Evolutionary conservation across 495 filamentous ascomycete genomes (phyloP).

Genomic region (Xylaria flabelliformis): DNA sequence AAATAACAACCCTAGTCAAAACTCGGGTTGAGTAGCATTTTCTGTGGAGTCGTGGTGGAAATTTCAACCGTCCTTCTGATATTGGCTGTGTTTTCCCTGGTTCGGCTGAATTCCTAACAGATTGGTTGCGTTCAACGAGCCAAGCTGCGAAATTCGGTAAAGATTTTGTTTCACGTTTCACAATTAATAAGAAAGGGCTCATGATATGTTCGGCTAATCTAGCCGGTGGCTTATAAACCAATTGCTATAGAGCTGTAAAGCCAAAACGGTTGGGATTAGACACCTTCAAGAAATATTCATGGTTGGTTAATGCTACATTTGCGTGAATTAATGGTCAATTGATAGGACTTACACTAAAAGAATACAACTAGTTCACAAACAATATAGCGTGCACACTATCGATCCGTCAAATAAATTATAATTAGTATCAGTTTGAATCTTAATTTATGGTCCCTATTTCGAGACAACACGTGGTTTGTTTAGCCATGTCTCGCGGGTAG

Average conservation of each 20-base stretch:
- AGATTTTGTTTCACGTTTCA: constrained; percentile 4
- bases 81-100: neutral
- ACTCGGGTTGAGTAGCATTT: constrained; percentile 10
- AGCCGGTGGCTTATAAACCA: constrained; percentile 1
- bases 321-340: neutral
- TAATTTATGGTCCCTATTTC: neutral
- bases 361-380: neutral
- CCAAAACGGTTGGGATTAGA: neutral
- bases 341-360: neutral
- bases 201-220: constrained; percentile 6
- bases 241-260: neutral
- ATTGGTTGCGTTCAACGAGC: neutral
- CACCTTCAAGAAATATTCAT: neutral
- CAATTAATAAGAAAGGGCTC: neutral
- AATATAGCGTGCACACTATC: neutral
- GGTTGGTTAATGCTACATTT: neutral
- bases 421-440: neutral
- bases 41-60: constrained; percentile 13
- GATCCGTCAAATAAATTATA: neutral
- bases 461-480: constrained; percentile 10
- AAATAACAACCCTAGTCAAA: constrained; percentile 16
- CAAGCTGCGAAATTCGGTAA: neutral
- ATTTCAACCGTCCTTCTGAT: constrained; percentile 1
- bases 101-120: neutral
- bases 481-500: neutral